Evolutionary conservation across 139 green algal genomes (phyloP).

Genomic region (Raphidocelis subcapitata): DNA sequence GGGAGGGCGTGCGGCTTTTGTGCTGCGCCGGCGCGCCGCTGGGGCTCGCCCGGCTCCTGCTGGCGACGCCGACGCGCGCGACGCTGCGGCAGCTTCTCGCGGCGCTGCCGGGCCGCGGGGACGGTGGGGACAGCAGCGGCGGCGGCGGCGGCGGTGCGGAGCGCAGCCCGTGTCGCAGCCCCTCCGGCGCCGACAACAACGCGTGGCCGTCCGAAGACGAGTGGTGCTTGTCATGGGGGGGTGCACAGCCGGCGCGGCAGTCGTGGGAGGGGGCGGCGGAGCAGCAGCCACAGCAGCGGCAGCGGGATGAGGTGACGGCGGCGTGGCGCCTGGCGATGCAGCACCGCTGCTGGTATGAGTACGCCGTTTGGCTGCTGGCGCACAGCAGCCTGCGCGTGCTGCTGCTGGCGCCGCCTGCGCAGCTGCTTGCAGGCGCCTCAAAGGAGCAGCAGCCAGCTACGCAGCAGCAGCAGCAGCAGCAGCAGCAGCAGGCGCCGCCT

Average conservation of each 20-base stretch:
- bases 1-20: no score
- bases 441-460: neutral
- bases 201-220: no score
- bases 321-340: slow-evolving; percentile 12
- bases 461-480: neutral
- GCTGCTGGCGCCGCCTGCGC: neutral
- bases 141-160: no score
- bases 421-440: slow-evolving; percentile 3
- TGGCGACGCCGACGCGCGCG: neutral
- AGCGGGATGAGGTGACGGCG: slow-evolving; percentile 1
- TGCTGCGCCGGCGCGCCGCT: no score
- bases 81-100: neutral
- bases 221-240: no score
- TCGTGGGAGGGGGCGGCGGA: no score
- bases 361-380: slow-evolving; percentile 2
- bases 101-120: neutral
- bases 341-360: slow-evolving; percentile 28
- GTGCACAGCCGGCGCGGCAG: no score
- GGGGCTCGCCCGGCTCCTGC: neutral
- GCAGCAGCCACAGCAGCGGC: no score
- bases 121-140: neutral
- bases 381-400: slow-evolving; percentile 5
- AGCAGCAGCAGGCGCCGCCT: neutral
- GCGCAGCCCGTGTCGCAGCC: no score
- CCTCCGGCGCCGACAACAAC: no score